A percentile compares a stretch with the other conserved stretches of the same genome.
phyloP scores from a whole-genome alignment of 345 rosid genomes.

The Garcia nutans region DNA sequence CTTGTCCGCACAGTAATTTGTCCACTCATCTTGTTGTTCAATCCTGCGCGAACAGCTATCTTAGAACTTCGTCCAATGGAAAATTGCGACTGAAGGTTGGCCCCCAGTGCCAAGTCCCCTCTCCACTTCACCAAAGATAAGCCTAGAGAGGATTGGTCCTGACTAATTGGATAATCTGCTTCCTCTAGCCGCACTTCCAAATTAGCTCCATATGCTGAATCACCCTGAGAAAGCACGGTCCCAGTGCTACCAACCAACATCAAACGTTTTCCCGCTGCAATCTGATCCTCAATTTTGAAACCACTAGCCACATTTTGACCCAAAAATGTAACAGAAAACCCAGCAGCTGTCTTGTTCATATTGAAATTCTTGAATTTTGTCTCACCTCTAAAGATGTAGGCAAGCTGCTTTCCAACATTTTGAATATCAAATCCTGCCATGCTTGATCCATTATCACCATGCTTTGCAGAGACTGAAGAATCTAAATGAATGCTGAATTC shows the following conservation, averaged over 20 bases:
- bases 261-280: constrained; percentile 70
- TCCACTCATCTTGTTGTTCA: constrained; percentile 92
- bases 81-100: constrained; percentile 84
- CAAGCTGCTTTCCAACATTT: constrained; percentile 90
- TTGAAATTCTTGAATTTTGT: constrained; percentile 73
- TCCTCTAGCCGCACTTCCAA: constrained; percentile 78
- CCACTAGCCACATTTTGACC: constrained; percentile 89
- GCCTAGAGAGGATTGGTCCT: constrained; percentile 83
- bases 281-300: constrained; percentile 82
- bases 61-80: constrained; percentile 73
- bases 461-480: constrained; percentile 77
- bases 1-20: constrained; percentile 75
- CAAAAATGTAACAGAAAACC: constrained; percentile 72
- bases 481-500: constrained; percentile 92
- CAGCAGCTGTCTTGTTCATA: constrained; percentile 72
- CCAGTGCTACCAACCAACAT: constrained; percentile 86
- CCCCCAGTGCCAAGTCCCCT: constrained; percentile 89
- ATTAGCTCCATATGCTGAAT: constrained; percentile 87
- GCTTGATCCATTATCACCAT: constrained; percentile 76
- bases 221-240: constrained; percentile 69
- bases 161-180: constrained; percentile 85
- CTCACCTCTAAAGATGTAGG: constrained; percentile 78
- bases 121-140: constrained; percentile 91
- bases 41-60: constrained; percentile 81
- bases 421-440: constrained; percentile 98